Evolutionary conservation across 2,329 filamentous ascomycete genomes (phyloP).

Genomic region (Akanthomyces dipterigenus): DNA sequence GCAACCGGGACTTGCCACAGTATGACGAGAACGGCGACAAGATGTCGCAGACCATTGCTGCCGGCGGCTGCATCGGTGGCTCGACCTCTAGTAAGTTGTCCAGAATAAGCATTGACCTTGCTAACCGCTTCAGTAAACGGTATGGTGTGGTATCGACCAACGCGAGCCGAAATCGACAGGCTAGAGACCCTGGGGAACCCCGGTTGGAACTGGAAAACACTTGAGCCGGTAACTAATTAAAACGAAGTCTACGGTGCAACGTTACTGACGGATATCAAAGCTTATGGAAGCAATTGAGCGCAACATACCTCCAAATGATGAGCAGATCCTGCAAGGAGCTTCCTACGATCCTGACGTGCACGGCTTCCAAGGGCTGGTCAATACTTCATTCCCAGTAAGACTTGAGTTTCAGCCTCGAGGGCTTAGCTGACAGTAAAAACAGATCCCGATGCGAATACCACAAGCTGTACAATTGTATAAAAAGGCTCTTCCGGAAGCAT

Average conservation of each 20-base stretch:
- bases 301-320: slow-evolving; percentile 16
- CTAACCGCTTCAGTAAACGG: slow-evolving; percentile 17
- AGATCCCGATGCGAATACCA: slow-evolving; percentile 19
- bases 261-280: slow-evolving; percentile 12
- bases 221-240: slow-evolving; percentile 22
- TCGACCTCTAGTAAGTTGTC: slow-evolving; percentile 18
- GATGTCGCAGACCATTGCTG: slow-evolving; percentile 14
- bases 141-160: slow-evolving; percentile 20
- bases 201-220: slow-evolving; percentile 27
- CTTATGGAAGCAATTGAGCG: slow-evolving; percentile 17
- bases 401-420: not conserved
- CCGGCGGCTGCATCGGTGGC: slow-evolving; percentile 21
- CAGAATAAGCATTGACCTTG: not conserved
- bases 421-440: not conserved
- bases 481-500: slow-evolving; percentile 15
- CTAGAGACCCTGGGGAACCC: slow-evolving; percentile 16
- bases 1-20: slow-evolving; percentile 18
- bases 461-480: slow-evolving; percentile 18
- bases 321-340: slow-evolving; percentile 16
- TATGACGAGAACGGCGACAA: slow-evolving; percentile 16
- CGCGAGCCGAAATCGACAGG: slow-evolving; percentile 17
- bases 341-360: slow-evolving; percentile 25
- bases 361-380: slow-evolving; percentile 16
- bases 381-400: slow-evolving; percentile 20
- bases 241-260: slow-evolving; percentile 9